Conservation (phyloP, 2,329 filamentous ascomycete genomes). For the Aspergillus sp. region DNA sequence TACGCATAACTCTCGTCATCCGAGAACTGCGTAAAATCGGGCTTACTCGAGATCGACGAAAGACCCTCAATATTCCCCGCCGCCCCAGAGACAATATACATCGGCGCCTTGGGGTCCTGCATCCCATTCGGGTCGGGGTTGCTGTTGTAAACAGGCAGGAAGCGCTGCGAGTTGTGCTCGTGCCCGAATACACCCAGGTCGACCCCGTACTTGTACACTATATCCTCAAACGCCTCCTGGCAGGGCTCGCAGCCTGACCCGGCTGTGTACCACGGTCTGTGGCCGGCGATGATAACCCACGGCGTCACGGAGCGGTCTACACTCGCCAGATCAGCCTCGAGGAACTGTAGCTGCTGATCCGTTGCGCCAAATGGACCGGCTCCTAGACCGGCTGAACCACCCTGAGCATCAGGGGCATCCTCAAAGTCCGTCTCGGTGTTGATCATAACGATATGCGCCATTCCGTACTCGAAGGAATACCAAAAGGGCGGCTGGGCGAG, state of each 20-base stretch:
- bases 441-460: slow-evolving; percentile 56
- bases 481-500: slow-evolving; percentile 57
- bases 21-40: slow-evolving; percentile 41
- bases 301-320: slow-evolving; percentile 58
- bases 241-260: slow-evolving; percentile 47
- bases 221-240: slow-evolving; percentile 53
- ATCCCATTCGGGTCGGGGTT: slow-evolving; percentile 47
- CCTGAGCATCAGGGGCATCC: slow-evolving; percentile 48
- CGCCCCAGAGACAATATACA: slow-evolving; percentile 59
- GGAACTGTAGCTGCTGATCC: slow-evolving; percentile 55
- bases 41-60: slow-evolving; percentile 43
- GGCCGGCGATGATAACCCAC: slow-evolving; percentile 51
- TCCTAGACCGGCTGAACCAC: slow-evolving; percentile 45
- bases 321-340: slow-evolving; percentile 56
- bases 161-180: slow-evolving; percentile 59
- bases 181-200: slow-evolving; percentile 60
- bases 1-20: slow-evolving; percentile 52
- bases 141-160: slow-evolving; percentile 34
- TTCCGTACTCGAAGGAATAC: slow-evolving; percentile 62
- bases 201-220: slow-evolving; percentile 58
- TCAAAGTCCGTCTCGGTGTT: slow-evolving; percentile 60
- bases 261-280: slow-evolving; percentile 51
- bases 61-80: slow-evolving; percentile 59
- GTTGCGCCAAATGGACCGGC: slow-evolving; percentile 52
- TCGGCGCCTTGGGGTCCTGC: slow-evolving; percentile 53